Evolutionary conservation across 352 stramenopile species (phyloP).

Genomic region (Albugo candida): DNA sequence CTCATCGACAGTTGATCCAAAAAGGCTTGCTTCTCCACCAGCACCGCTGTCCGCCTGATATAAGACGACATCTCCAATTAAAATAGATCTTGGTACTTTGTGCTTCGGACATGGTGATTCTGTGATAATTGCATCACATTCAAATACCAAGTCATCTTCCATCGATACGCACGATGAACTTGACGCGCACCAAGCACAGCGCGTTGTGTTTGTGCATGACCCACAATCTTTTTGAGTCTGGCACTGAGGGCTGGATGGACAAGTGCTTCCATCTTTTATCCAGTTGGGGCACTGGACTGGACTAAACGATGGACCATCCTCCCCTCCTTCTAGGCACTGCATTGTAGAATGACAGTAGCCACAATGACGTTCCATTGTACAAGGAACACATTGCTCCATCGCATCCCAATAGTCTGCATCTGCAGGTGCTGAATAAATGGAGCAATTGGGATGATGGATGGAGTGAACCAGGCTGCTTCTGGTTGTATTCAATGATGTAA

Average conservation of each 20-base stretch:
- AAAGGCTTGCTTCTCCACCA: constrained; percentile 16
- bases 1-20: constrained; percentile 16
- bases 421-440: constrained; percentile 21
- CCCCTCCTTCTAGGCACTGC: constrained; percentile 50
- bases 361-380: constrained; percentile 37
- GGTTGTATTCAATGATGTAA: too few species aligned
- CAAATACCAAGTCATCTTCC: constrained; percentile 58
- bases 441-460: constrained; percentile 16
- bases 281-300: constrained; percentile 32
- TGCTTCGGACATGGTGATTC: constrained; percentile 65
- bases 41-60: constrained; percentile 23
- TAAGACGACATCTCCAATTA: constrained; percentile 32
- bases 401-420: constrained; percentile 39
- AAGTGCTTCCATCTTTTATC: constrained; percentile 33
- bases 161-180: constrained; percentile 64
- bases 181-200: constrained; percentile 83
- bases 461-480: too few species aligned
- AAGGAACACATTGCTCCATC: constrained; percentile 51
- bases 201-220: constrained; percentile 26
- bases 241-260: constrained; percentile 48
- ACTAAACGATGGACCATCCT: constrained; percentile 20
- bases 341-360: constrained; percentile 86
- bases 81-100: constrained; percentile 40
- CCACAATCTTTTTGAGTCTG: constrained; percentile 28
- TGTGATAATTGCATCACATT: constrained; percentile 72